phyloP scores from a whole-genome alignment of 2,329 filamentous ascomycete species.

The Colletotrichum lupini region DNA sequence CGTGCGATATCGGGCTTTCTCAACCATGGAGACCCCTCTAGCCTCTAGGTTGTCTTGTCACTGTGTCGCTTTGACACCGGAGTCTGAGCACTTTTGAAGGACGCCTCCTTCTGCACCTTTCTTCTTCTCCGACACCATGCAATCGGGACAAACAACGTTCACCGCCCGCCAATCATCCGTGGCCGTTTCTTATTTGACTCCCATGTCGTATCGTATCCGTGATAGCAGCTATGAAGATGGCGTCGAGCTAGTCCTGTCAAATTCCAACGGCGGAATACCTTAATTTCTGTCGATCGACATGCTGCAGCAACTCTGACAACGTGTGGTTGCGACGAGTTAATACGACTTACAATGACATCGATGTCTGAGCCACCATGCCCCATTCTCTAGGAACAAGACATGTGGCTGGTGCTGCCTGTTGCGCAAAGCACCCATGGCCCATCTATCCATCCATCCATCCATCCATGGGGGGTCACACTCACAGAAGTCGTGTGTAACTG shows the following conservation, averaged over 20 bases:
- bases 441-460: too few relatives aligned
- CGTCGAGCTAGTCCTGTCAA: constrained; percentile 4
- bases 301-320: background rate
- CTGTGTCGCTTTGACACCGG: background rate
- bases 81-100: background rate
- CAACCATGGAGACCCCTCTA: background rate
- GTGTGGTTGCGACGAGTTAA: background rate
- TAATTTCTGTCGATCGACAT: background rate
- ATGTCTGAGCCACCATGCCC: background rate
- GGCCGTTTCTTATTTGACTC: background rate
- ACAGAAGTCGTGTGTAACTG: too few relatives aligned
- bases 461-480: too few relatives aligned
- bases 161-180: background rate
- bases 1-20: constrained; percentile 11
- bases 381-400: background rate
- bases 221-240: background rate
- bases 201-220: background rate
- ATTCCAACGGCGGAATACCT: background rate
- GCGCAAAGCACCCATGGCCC: too few relatives aligned
- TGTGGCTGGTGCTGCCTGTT: background rate
- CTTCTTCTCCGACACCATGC: background rate
- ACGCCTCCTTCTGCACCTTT: background rate
- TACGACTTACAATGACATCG: background rate
- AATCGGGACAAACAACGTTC: background rate
- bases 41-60: background rate